These are phyloP conservation scores for Bolboschoenoplectus hybrid DNA, from an alignment of 202 grass and related monocot species.

Conservation along the genomic window DNA sequence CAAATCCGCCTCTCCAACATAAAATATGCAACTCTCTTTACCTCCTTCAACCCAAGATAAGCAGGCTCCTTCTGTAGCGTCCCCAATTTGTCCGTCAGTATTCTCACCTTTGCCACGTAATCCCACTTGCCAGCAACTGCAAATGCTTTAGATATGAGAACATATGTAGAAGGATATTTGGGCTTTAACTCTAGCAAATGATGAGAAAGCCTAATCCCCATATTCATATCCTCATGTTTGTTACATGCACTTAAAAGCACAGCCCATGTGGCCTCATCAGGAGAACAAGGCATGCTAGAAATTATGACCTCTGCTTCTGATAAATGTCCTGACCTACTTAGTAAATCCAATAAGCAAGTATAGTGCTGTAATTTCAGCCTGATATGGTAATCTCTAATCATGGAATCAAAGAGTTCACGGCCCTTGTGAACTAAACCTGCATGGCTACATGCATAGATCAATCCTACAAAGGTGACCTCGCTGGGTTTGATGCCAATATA, in stretches of 20 bases:
- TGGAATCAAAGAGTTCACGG: slow-evolving; percentile 63
- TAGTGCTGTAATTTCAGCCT: slow-evolving; percentile 72
- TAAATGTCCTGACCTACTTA: slow-evolving; percentile 73
- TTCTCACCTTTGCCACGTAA: slow-evolving; percentile 63
- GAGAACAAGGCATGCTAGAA: slow-evolving; percentile 59
- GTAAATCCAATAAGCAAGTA: slow-evolving; percentile 85
- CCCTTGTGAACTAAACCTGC: slow-evolving; percentile 81
- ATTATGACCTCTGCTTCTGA: slow-evolving; percentile 77
- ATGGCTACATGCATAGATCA: slow-evolving; percentile 93
- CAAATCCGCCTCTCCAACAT: slow-evolving; percentile 60
- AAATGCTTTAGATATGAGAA: slow-evolving; percentile 82
- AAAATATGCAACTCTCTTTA: slow-evolving; percentile 59
- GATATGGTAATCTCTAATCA: slow-evolving; percentile 63
- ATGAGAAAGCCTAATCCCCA: slow-evolving; percentile 64
- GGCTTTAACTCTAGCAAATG: slow-evolving; percentile 60
- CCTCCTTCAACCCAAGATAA: slow-evolving; percentile 70
- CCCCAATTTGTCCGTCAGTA: slow-evolving; percentile 54
- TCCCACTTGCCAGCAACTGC: slow-evolving; percentile 68
- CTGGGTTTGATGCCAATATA: slow-evolving; percentile 66
- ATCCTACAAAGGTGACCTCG: slow-evolving; percentile 76
- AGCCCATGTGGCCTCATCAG: slow-evolving; percentile 72
- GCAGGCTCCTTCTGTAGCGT: slow-evolving; percentile 59
- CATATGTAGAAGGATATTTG: slow-evolving; percentile 75
- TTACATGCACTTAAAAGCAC: slow-evolving; percentile 76
- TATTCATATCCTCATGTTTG: slow-evolving; percentile 63